Base-by-base conservation (phyloP, 257 asterid genomes). In the Striga asiatica region DNA sequence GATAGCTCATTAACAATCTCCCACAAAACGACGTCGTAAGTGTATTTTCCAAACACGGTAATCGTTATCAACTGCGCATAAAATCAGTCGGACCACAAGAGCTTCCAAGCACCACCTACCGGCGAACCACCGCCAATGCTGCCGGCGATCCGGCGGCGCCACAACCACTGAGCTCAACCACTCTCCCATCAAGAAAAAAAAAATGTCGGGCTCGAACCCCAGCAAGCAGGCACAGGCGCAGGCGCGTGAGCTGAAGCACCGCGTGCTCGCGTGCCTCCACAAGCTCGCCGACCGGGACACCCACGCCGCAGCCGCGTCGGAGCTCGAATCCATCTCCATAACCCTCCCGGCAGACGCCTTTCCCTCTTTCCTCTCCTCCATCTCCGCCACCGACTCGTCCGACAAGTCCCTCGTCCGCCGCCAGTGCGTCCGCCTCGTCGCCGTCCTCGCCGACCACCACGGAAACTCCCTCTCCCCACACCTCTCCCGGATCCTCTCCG, bases 221-320 rank as follows among this genome's bases (percentile, higher is more conserved):
- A 47, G 60, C 6, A 73, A 75, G 72, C 78, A 74, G 69, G 74
- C 72, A 6, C 75, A 74, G 70, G 74, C 72, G 6, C 75, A 74
- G 70, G 76, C 88, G 48, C 95, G 95, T 62, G 95, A 83, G 53
- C 65, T 89, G 51, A 83, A 85, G 62, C 94, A 85, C 66, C 81
- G 78, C 20, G 85, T 83, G 32, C 94, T 89, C 60, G 74, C 85
- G 16, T 79, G 89, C 81, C 74, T 89, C 65, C 87, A 85, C 93
- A 81, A 77, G 66, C 95, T 89, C 65, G 76, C 97, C 76, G 97
- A 89, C 73, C 59, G 95, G 39, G 97, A 89, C 54, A 89, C 97
- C 16, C 83, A 85, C 61, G 61, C 83, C 57, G 66, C 81, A 29
- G 97, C 97, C 50, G 93, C 94, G 9, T 49, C 62, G 49, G 94